These are phyloP conservation scores for Oemleria cerasiformis DNA, from an alignment of 306 rosid genomes.

Conservation along the genomic window DNA sequence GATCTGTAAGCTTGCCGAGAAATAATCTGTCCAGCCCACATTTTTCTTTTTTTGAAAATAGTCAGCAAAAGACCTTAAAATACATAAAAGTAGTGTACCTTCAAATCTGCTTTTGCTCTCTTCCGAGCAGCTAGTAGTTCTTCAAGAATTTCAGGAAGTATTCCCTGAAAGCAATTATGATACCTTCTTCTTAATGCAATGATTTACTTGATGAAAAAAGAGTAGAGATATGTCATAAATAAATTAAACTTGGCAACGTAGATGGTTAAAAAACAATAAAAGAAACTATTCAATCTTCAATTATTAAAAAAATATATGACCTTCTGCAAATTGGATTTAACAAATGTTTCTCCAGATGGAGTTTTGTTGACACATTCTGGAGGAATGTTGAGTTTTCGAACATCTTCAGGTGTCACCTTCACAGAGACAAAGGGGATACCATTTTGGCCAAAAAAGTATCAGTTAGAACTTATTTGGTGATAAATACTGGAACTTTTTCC, in stretches of 20 bases:
- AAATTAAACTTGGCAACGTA: constrained; percentile 15
- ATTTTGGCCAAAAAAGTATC: background rate
- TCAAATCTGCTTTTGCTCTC: constrained; percentile 94
- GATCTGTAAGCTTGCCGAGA: constrained; percentile 6
- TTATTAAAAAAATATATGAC: constrained; percentile 26
- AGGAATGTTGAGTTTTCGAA: constrained; percentile 68
- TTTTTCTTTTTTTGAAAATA: background rate
- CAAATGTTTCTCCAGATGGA: constrained; percentile 95
- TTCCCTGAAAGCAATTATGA: constrained; percentile 57
- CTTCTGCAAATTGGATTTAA: constrained; percentile 81
- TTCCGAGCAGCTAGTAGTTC: constrained; percentile 88
- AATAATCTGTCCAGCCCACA: constrained; percentile 12
- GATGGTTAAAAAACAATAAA: background rate
- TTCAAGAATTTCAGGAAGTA: constrained; percentile 98
- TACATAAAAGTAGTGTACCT: constrained; percentile 45
- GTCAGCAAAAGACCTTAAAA: constrained; percentile 1
- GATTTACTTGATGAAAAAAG: constrained; percentile 8
- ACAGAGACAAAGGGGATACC: constrained; percentile 12
- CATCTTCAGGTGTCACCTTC: constrained; percentile 85
- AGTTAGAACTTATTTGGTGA: constrained; percentile 10
- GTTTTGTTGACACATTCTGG: constrained; percentile 79
- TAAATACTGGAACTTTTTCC: constrained; percentile 4
- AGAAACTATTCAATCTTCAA: background rate
- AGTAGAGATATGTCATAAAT: constrained; percentile 11
- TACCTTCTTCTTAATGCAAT: constrained; percentile 3